These are phyloP conservation scores for Epichloe coenophiala DNA, from an alignment of 2,329 filamentous ascomycete species.

Conservation along the genomic window DNA sequence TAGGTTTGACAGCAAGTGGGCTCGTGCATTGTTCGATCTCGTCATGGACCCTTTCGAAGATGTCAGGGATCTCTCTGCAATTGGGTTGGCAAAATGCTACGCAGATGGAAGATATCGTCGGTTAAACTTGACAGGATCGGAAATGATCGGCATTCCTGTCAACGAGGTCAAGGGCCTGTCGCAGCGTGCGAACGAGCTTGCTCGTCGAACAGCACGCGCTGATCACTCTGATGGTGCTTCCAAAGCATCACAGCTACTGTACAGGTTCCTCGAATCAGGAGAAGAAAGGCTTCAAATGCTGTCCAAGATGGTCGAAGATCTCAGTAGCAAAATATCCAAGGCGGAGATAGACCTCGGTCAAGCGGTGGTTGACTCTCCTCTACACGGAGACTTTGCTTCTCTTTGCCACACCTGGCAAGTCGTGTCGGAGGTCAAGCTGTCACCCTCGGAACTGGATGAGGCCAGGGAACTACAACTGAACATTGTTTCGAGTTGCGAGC, in stretches of 20 bases:
- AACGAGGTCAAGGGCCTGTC: slow-evolving; percentile 33
- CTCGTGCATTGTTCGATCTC: slow-evolving; percentile 60
- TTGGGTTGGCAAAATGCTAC: slow-evolving; percentile 36
- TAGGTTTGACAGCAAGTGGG: slow-evolving; percentile 34
- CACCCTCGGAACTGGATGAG: slow-evolving; percentile 19
- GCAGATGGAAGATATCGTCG: slow-evolving; percentile 22
- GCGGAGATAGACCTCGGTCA: slow-evolving; percentile 51
- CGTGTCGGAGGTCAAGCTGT: slow-evolving; percentile 27
- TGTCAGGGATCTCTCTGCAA: slow-evolving; percentile 49
- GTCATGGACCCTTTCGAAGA: slow-evolving; percentile 88
- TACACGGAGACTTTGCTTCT: slow-evolving; percentile 58
- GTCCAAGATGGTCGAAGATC: slow-evolving; percentile 39
- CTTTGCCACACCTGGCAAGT: slow-evolving; percentile 45
- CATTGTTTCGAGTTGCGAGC: slow-evolving; percentile 45
- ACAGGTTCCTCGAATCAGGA: slow-evolving; percentile 36
- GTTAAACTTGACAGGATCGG: slow-evolving; percentile 11
- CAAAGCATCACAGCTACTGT: slow-evolving; percentile 58
- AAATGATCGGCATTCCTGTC: slow-evolving; percentile 7
- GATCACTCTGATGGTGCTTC: slow-evolving; percentile 90
- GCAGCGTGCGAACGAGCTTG: slow-evolving; percentile 39
- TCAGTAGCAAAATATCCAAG: slow-evolving; percentile 52
- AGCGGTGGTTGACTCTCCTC: slow-evolving; percentile 51
- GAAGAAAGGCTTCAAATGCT: slow-evolving; percentile 37
- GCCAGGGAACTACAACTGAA: slow-evolving; percentile 34
- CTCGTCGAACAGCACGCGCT: slow-evolving; percentile 63